Percentiles rank a stretch among this genome's conserved stretches.
phyloP scores from a whole-genome alignment of 2,329 filamentous ascomycete genomes.

The Talaromyces sp. region DNA sequence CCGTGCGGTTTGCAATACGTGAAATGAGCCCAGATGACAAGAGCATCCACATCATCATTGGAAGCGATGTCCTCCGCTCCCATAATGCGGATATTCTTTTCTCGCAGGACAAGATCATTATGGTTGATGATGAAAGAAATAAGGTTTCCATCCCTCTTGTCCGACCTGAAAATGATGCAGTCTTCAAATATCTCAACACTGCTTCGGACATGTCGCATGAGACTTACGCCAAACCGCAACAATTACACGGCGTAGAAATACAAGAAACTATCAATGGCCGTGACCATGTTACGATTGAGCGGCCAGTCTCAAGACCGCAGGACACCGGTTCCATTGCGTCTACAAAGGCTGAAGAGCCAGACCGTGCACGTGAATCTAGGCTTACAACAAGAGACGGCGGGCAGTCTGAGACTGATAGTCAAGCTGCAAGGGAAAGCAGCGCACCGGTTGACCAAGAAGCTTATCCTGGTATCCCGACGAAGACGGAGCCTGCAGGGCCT shows the following conservation, averaged over 20 bases:
- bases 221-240: slow-evolving; percentile 18
- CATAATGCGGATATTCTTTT: slow-evolving; percentile 90
- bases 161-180: slow-evolving; percentile 77
- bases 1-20: slow-evolving; percentile 71
- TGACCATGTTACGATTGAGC: slow-evolving; percentile 3
- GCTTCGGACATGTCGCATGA: slow-evolving; percentile 32
- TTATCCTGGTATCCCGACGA: slow-evolving; percentile 22
- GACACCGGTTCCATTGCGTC: slow-evolving; percentile 24
- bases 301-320: slow-evolving; percentile 33
- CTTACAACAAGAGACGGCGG: slow-evolving; percentile 15
- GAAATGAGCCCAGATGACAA: slow-evolving; percentile 49
- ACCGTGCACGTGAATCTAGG: slow-evolving; percentile 24
- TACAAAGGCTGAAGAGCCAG: slow-evolving; percentile 6
- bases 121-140: slow-evolving; percentile 81
- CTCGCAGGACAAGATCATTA: slow-evolving; percentile 81
- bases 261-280: not conserved
- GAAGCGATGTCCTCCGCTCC: slow-evolving; percentile 78
- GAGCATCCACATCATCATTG: slow-evolving; percentile 78
- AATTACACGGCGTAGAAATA: slow-evolving; percentile 26
- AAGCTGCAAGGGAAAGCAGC: slow-evolving; percentile 23
- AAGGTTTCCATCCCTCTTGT: slow-evolving; percentile 89
- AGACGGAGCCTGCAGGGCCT: slow-evolving; percentile 51
- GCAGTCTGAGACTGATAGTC: slow-evolving; percentile 19
- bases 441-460: slow-evolving; percentile 4
- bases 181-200: slow-evolving; percentile 74